Conservation (phyloP, 805 yeast species). For the Metschnikowia kofuensis region DNA sequence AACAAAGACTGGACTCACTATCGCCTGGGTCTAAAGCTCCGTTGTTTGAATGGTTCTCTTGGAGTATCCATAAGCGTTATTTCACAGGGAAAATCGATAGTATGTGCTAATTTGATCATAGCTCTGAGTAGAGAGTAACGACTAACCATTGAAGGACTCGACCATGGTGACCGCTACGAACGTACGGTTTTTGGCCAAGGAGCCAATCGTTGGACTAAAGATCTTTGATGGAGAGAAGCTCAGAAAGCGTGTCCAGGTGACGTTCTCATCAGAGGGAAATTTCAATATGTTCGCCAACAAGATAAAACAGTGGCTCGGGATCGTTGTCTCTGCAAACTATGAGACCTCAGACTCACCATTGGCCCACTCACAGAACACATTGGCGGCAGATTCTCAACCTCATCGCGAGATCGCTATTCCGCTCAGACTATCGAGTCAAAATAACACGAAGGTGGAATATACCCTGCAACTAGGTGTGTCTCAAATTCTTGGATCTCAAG, state of each 20-base stretch:
- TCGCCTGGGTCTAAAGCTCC: conserved; percentile 20
- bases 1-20: conserved; percentile 21
- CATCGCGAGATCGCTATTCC: conserved; percentile 1
- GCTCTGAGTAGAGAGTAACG: not conserved
- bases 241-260: conserved; percentile 17
- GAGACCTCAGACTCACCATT: conserved; percentile 8
- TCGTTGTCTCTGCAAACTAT: conserved; percentile 8
- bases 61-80: conserved; percentile 14
- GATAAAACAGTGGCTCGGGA: conserved; percentile 15
- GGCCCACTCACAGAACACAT: not conserved
- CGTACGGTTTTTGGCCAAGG: conserved; percentile 16
- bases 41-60: conserved; percentile 10
- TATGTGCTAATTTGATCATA: conserved; percentile 10
- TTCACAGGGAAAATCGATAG: conserved; percentile 19
- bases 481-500: not conserved
- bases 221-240: conserved; percentile 18
- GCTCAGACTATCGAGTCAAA: too few relatives aligned
- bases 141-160: conserved; percentile 14
- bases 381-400: not conserved
- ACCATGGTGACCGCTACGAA: conserved; percentile 13
- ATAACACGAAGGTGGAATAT: not conserved
- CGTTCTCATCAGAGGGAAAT: conserved; percentile 17
- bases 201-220: conserved; percentile 19
- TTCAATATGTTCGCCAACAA: conserved; percentile 17
- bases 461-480: not conserved